Evolutionary conservation across 768 basidiomycete species (phyloP), one percentile per base, ranked within the genome.

Genomic region (Termitomyces sp.): DNA sequence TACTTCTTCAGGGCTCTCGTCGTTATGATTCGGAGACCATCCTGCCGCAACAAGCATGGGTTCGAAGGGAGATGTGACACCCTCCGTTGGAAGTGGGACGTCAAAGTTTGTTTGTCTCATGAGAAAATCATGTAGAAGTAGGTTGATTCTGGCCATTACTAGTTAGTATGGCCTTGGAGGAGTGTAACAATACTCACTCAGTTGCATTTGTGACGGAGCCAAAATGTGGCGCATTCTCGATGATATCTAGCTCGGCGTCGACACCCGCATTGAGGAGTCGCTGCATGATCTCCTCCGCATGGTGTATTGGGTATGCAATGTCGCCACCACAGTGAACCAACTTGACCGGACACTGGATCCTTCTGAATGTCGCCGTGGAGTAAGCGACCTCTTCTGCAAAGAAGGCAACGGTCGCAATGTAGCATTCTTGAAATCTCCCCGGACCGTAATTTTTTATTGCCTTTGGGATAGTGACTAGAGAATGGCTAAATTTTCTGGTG

Each of bases 191-290:
- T 46, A n/a, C 31, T 56, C 47, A 76, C 74, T 67, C 58, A 18
- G 68, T 63, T 13, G 69, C 59, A 57, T 76, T 68, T 13, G 74
- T 76, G 9, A 73, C 68, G 46, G 65, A 64, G 2, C 76, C 75
- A 50, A 74, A 75, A 60, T 76, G 76, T 2, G 75, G 71, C 8
- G 75, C 75, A 7, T 66, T 67, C 7, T 65, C 58, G 5, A 75
- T 63, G 1, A 58, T 54, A 1, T 65, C 39, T 0, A 76, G 33
- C 4, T 64, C 63, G n/a, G 67, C 73, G 15, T 69, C 54, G 4
- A 76, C 55, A 0, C 67, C 70, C 1, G 72, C 73, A 24, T 66
- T 58, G 27, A 63, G 31, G 44, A 75, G 60, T 30, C 56, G 50
- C 33, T 64, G 59, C 7, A 62, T 59, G 6, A 75, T 64, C 51